These are phyloP conservation scores for Aquilaria agallochum DNA, from an alignment of 441 rosid species.

Conservation along the genomic window DNA sequence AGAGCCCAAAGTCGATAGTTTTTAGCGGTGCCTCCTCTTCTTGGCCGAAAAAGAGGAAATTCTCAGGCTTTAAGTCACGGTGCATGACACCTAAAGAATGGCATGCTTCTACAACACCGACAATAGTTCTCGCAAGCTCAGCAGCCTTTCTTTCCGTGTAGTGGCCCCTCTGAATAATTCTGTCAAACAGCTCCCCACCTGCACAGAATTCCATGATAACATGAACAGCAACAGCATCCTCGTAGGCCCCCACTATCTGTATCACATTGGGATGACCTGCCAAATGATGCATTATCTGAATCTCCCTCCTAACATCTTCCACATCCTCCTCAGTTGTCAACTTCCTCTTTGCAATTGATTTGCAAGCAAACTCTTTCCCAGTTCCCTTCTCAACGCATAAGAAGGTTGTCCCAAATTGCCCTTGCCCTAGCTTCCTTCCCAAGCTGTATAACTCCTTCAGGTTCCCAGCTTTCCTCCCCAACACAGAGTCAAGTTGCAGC, in stretches of 20 bases:
- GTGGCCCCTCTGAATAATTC: conserved; percentile 91
- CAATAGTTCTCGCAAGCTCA: conserved; percentile 74
- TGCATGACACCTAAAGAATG: conserved; percentile 98
- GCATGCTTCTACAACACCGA: conserved; percentile 85
- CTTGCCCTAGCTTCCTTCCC: conserved; percentile 94
- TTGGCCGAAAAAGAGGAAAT: conserved; percentile 70
- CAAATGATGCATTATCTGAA: conserved; percentile 96
- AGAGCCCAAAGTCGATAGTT: conserved; percentile 93
- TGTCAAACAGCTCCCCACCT: conserved; percentile 93
- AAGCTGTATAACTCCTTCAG: conserved; percentile 75
- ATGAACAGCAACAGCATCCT: conserved; percentile 88
- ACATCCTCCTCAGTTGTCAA: conserved; percentile 66
- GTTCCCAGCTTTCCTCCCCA: conserved; percentile 82
- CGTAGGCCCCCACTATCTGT: conserved; percentile 75
- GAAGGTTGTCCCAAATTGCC: conserved; percentile 95
- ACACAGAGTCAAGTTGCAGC: conserved; percentile 65
- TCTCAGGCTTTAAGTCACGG: conserved; percentile 95
- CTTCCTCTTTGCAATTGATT: conserved; percentile 85
- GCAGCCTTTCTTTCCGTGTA: conserved; percentile 86
- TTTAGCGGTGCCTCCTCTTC: conserved; percentile 79
- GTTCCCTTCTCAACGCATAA: conserved; percentile 67
- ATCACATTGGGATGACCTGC: conserved; percentile 91
- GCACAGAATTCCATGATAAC: conserved; percentile 94
- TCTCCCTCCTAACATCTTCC: conserved; percentile 94
- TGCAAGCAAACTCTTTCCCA: conserved; percentile 72